Base-by-base conservation (phyloP, 441 rosid genomes). In the Adansonia rubrostipa region DNA sequence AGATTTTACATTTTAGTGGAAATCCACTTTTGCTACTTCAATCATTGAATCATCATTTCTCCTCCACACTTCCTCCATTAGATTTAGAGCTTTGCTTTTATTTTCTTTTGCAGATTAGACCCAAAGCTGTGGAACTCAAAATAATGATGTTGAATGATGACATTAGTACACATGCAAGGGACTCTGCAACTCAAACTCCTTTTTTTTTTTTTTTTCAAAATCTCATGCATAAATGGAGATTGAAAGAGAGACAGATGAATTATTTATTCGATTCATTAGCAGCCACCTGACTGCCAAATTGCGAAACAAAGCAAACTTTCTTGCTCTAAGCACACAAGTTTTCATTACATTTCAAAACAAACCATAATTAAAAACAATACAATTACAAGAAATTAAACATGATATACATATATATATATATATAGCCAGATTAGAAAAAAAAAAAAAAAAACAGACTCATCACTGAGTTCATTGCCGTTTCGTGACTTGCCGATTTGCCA, bases 401-500 rank as follows among this genome's bases (percentile, higher is more conserved):
- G 42, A 69, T 76, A 79, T 67, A 58, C 13, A 54, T 2, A 28
- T 28, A 28, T 28, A 28, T 50, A 54, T 2, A 28, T 28, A 28
- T 28, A 24, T 20, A 84, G 85, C 85, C 84, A 77, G 74, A 36
- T 63, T 24, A 24, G 28, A n/a, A n/a, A n/a, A n/a, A n/a, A n/a
- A 62, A 24, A 24, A 28, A 28, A 28, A 28, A 28, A 71, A 42
- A 79, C 84, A 82, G 42, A 28, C 9, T 28, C 89, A 9, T 28
- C 70, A 56, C 10, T 3, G 91, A 88, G 93, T 82, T 87, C 53
- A 51, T 78, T 76, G 93, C 96, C 92, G 84, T 82, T 19, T 66
- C 66, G 89, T 91, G 96, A 91, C 96, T 91, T 91, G 96, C 96
- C 96, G 90, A 89, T 88, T 80, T 77, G 88, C 90, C 86, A n/a